These are phyloP conservation scores for Magnaporthales sp. DNA, from an alignment of 2,329 filamentous ascomycete species.

Conservation along the genomic window DNA sequence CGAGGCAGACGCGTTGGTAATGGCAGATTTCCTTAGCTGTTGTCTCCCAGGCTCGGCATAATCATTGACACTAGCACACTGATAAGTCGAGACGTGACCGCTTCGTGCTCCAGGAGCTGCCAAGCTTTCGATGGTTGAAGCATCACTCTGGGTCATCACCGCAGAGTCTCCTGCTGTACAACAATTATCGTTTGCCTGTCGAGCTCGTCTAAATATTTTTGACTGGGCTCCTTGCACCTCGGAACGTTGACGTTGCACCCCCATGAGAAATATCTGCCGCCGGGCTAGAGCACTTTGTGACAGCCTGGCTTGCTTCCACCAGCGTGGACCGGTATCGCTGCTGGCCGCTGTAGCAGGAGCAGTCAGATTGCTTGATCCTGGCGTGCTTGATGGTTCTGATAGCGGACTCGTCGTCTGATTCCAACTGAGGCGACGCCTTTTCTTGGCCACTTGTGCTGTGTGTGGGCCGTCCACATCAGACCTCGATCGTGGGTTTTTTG, in stretches of 20 bases:
- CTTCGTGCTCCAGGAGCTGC: not conserved
- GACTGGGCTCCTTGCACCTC: not conserved
- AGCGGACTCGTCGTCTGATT: not conserved
- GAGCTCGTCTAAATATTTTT: not conserved
- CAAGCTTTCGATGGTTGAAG: not conserved
- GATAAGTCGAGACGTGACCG: not conserved
- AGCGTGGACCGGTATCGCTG: not conserved
- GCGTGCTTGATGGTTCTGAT: not conserved
- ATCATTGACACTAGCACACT: not conserved
- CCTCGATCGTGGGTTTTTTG: not conserved
- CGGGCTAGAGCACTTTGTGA: not conserved
- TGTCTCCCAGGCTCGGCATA: not conserved
- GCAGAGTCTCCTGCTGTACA: not conserved
- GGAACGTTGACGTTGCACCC: not conserved
- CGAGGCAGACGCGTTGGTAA: not conserved
- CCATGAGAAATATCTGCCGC: not conserved
- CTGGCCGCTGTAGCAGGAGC: not conserved
- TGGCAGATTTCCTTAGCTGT: not conserved
- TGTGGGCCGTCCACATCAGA: not conserved
- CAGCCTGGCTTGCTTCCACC: not conserved
- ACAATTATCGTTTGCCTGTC: not conserved
- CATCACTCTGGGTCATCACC: not conserved
- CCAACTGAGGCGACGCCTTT: not conserved
- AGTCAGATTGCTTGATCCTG: not conserved
- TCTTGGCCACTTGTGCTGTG: not conserved